Evolutionary conservation across 805 yeast genomes (phyloP), one percentile per base, ranked within the genome.

Genomic region (Wickerhamiella cacticola): DNA sequence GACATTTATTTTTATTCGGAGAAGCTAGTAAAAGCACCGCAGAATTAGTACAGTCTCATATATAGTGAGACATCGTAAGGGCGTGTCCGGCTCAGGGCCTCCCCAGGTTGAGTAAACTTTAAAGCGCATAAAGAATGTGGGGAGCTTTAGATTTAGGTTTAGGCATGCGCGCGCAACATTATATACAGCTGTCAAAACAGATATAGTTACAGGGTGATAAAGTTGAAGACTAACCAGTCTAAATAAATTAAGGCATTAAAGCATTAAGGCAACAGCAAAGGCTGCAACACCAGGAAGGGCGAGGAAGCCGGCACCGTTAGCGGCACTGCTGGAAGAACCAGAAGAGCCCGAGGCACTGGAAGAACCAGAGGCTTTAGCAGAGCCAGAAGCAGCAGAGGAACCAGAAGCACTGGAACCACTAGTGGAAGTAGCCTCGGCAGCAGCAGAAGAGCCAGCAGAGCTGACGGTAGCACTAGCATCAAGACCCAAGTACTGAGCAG

Each of bases 161-260:
- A n/a, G n/a, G n/a, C n/a, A n/a, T n/a, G n/a, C n/a, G n/a, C n/a
- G n/a, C n/a, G n/a, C n/a, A n/a, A n/a, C n/a, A n/a, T n/a, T n/a
- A n/a, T n/a, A n/a, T n/a, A n/a, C n/a, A n/a, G n/a, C n/a, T n/a
- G n/a, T n/a, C n/a, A n/a, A n/a, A n/a, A n/a, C n/a, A n/a, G n/a
- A n/a, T n/a, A n/a, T n/a, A n/a, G n/a, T n/a, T n/a, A n/a, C n/a
- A n/a, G n/a, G n/a, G n/a, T n/a, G n/a, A n/a, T n/a, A n/a, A n/a
- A n/a, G n/a, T n/a, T n/a, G n/a, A 29, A 29, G 34, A 29, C 34
- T 12, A 35, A 8, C 18, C 18, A 36, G 36, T 31, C 36, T 34
- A 34, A 44, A 44, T 44, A 44, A 28, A 44, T 44, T 44, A 44
- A 25, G 35, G 47, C 33, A 44, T 33, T 12, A 44, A 25, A 44